These are phyloP conservation scores for Ophiostoma piceae DNA, from an alignment of 2,329 filamentous ascomycete genomes.

Conservation along the genomic window DNA sequence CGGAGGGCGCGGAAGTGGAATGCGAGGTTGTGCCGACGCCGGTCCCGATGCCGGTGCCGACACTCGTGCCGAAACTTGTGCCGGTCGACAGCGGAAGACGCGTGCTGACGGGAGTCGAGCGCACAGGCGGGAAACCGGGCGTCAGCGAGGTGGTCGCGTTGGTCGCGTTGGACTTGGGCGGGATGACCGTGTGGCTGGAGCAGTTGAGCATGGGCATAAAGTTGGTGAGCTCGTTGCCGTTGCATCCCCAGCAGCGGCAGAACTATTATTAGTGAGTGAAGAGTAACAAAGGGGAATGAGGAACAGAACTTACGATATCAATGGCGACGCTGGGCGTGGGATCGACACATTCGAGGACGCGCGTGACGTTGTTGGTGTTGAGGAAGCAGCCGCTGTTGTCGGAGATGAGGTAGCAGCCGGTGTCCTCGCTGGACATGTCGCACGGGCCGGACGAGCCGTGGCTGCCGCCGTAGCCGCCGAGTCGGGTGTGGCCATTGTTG, in stretches of 20 bases:
- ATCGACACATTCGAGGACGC: slow-evolving; percentile 17
- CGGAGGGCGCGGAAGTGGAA: background rate
- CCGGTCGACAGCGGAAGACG: background rate
- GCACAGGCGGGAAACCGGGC: background rate
- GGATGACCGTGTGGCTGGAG: slow-evolving; percentile 14
- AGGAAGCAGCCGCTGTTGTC: slow-evolving; percentile 21
- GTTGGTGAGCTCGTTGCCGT: slow-evolving; percentile 16
- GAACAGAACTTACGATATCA: background rate
- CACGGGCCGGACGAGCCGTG: slow-evolving; percentile 12
- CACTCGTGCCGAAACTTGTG: background rate
- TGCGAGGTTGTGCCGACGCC: background rate
- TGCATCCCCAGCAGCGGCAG: slow-evolving; percentile 22
- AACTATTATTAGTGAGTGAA: slow-evolving; percentile 12
- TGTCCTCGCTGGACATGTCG: slow-evolving; percentile 19
- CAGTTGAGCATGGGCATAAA: slow-evolving; percentile 21
- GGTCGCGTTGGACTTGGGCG: background rate
- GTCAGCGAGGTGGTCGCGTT: background rate
- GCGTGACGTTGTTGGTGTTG: slow-evolving; percentile 11
- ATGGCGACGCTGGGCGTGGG: background rate
- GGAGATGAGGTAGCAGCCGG: slow-evolving; percentile 18
- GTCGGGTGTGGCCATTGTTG: background rate
- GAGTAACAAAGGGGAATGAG: too few relatives aligned
- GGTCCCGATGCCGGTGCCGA: background rate
- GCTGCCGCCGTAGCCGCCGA: slow-evolving; percentile 34
- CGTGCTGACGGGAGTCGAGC: background rate